phyloP scores from a whole-genome alignment of 2,329 filamentous ascomycete genomes.

The Fusarium sp. region DNA sequence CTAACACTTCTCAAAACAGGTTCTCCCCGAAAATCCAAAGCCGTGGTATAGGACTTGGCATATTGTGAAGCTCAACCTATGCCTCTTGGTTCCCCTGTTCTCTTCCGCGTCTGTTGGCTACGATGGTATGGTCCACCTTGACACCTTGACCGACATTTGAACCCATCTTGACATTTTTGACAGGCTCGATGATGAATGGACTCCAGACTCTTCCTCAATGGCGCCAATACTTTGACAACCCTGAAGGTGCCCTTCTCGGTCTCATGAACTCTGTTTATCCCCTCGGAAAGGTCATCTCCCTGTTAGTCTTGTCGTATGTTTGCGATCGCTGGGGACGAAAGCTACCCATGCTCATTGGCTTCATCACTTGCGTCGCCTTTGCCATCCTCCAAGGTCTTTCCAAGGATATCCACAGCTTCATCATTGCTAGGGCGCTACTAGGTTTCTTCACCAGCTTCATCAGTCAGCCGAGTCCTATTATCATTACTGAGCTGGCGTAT shows the following conservation, averaged over 20 bases:
- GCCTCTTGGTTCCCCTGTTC: background rate
- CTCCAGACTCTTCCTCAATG: conserved; percentile 53
- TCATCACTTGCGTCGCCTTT: background rate
- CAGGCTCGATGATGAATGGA: conserved; percentile 55
- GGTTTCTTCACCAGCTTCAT: background rate
- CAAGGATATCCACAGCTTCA: background rate
- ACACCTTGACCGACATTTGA: background rate
- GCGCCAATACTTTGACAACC: conserved; percentile 52
- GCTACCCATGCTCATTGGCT: conserved; percentile 48
- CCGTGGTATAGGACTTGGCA: background rate
- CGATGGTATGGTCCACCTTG: background rate
- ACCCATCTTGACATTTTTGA: background rate
- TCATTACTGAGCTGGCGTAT: background rate
- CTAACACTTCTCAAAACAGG: background rate
- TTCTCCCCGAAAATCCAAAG: background rate
- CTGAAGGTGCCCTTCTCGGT: conserved; percentile 47
- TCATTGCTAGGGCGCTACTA: background rate
- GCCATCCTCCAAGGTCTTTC: background rate
- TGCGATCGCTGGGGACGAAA: conserved; percentile 54
- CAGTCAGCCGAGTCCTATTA: background rate
- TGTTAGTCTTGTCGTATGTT: conserved; percentile 47
- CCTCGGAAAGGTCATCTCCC: conserved; percentile 51
- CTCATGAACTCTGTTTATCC: conserved; percentile 49
- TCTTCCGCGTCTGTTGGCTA: background rate
- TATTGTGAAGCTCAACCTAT: background rate